phyloP scores from a whole-genome alignment of 2,329 filamentous ascomycete genomes.

The Ceratocystis lukuohia region DNA sequence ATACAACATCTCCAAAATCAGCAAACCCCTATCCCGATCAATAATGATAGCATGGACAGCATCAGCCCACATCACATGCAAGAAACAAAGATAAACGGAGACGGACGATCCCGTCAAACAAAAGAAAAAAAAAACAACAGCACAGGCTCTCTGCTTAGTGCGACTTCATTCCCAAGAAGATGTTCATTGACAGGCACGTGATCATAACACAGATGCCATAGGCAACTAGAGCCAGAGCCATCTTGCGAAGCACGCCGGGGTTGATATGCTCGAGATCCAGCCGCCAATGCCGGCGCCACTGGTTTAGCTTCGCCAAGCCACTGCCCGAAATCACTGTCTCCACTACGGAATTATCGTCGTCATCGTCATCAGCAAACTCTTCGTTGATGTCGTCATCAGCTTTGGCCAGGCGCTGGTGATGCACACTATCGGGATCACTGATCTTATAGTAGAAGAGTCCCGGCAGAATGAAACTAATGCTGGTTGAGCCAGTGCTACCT shows the following conservation, averaged over 20 bases:
- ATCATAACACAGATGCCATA: conserved; percentile 86
- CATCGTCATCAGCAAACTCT: conserved; percentile 39
- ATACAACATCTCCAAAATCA: not conserved
- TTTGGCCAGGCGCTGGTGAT: conserved; percentile 78
- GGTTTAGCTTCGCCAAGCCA: conserved; percentile 27
- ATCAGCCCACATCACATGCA: not conserved
- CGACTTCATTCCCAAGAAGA: conserved; percentile 24
- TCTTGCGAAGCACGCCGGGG: conserved; percentile 51
- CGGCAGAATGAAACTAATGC: conserved; percentile 92
- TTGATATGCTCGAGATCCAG: conserved; percentile 52
- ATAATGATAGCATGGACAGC: not conserved
- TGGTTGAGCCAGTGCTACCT: conserved; percentile 83
- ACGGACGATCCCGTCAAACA: not conserved
- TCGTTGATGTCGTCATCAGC: conserved; percentile 78
- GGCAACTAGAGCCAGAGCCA: conserved; percentile 61
- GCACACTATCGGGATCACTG: conserved; percentile 70
- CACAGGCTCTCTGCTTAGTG: not conserved
- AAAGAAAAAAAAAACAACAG: not conserved
- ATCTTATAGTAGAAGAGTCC: conserved; percentile 99
- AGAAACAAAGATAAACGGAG: not conserved
- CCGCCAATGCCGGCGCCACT: conserved; percentile 42
- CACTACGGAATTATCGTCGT: conserved; percentile 21
- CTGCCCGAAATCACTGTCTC: not conserved
- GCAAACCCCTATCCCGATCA: not conserved
- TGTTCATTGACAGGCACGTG: conserved; percentile 73